Percentiles rank a stretch among this genome's conserved stretches.
Conservation (phyloP, 2,329 filamentous ascomycete genomes). For the Botrytis byssoidea region DNA sequence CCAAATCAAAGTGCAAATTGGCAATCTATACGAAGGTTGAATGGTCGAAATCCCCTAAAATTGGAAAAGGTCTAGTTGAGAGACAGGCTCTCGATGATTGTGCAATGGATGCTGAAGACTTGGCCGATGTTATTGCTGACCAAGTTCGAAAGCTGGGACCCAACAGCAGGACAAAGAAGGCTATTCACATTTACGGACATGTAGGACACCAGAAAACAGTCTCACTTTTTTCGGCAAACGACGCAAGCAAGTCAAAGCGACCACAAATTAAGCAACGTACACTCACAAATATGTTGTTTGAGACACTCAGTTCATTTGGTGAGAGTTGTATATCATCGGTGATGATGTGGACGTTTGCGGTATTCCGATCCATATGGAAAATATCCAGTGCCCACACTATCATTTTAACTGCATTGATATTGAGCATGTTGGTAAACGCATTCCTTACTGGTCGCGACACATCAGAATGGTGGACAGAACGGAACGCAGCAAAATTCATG, state of each 20-base stretch:
- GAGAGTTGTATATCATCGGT: constrained; percentile 74
- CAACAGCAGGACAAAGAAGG: constrained; percentile 72
- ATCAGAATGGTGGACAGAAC: constrained; percentile 81
- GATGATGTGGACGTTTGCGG: constrained; percentile 73
- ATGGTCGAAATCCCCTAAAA: constrained; percentile 68
- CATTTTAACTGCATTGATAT: constrained; percentile 64
- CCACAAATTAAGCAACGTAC: constrained; percentile 58
- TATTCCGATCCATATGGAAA: constrained; percentile 62
- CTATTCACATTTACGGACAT: constrained; percentile 75
- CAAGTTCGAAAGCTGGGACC: constrained; percentile 73
- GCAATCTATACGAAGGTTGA: constrained; percentile 85
- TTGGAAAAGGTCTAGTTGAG: constrained; percentile 62
- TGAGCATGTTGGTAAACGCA: constrained; percentile 71
- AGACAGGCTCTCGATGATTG: constrained; percentile 74
- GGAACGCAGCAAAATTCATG: constrained; percentile 80
- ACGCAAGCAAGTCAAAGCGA: constrained; percentile 47
- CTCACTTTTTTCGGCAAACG: constrained; percentile 54
- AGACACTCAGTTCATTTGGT: constrained; percentile 68
- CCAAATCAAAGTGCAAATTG: constrained; percentile 89
- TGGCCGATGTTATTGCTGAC: constrained; percentile 73
- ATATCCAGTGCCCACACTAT: constrained; percentile 71
- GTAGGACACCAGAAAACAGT: constrained; percentile 68
- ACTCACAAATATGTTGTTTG: constrained; percentile 68
- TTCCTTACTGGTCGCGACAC: constrained; percentile 72
- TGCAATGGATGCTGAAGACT: constrained; percentile 67